Evolutionary conservation across 495 filamentous ascomycete species (phyloP), one percentile per base, ranked within the genome.

Genomic region (Lasiosphaeriaceae sp.): DNA sequence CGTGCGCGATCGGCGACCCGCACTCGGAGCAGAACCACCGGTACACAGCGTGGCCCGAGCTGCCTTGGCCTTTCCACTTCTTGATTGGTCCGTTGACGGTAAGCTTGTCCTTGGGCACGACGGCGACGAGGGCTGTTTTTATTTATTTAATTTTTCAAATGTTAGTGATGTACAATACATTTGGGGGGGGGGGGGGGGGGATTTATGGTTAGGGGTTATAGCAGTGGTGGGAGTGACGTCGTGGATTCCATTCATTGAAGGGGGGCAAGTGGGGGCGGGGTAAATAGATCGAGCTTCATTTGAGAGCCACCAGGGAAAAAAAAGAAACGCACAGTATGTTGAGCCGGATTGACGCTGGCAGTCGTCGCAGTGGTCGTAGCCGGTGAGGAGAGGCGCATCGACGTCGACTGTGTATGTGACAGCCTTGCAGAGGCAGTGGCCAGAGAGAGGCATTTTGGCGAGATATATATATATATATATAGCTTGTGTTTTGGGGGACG

Each of bases 281-380:
- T 21, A 50, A 26, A 4, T 47, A 11, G 23, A 9, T 11, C 12
- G 39, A 17, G 39, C 39, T 43, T 43, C 14, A n/a, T n/a, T 5
- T 43, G 39, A 31, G 47, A 11, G 31, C 11, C 11, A 26, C 14
- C 16, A 16, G 24, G 3, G 14, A 39, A 23, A 26, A 17, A 20
- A 22, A 51, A 44, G 26, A 46, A 31, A 64, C 74, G 47, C 70
- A 87, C 84, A 88, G 67, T 88, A 88, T 55, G 83, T 85, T 8
- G 83, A 86, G 53, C 85, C 85, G 50, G 74, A 77, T 70, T 88
- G 85, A 61, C 85, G 83, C 67, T 88, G 85, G 77, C 85, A 88
- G 68, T 87, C 85, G 61, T 88, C 85, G 63, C 85, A 88, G 75
- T 88, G 85, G 63, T 88, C 85, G 66, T 87, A 87, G 61, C 76